Evolutionary conservation across 495 filamentous ascomycete genomes (phyloP).

Genomic region (Baudoinia panamericana): DNA sequence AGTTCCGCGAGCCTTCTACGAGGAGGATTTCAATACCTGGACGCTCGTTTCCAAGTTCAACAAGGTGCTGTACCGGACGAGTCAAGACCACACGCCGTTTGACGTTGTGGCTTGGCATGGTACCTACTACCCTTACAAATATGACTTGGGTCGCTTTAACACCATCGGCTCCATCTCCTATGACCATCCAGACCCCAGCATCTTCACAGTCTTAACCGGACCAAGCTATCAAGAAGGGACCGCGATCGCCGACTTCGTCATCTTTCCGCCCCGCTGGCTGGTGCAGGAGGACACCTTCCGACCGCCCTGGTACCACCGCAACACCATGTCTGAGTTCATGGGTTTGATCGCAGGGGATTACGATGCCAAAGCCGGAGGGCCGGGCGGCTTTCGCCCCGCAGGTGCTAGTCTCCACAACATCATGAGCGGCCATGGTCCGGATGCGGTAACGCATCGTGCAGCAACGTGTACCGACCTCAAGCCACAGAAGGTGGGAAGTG

Average conservation of each 20-base stretch:
- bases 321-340: slow-evolving; percentile 39
- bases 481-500: slow-evolving; percentile 37
- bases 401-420: slow-evolving; percentile 46
- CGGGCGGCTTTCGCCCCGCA: slow-evolving; percentile 43
- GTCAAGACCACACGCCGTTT: slow-evolving; percentile 39
- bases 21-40: slow-evolving; percentile 32
- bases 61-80: slow-evolving; percentile 38
- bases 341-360: slow-evolving; percentile 42
- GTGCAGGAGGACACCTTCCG: slow-evolving; percentile 39
- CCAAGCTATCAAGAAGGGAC: slow-evolving; percentile 33
- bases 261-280: slow-evolving; percentile 40
- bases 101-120: slow-evolving; percentile 44
- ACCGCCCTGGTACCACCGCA: slow-evolving; percentile 41
- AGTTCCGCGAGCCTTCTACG: slow-evolving; percentile 33
- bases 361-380: slow-evolving; percentile 40
- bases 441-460: slow-evolving; percentile 49
- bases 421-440: slow-evolving; percentile 35
- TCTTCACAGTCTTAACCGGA: slow-evolving; percentile 40
- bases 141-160: slow-evolving; percentile 41
- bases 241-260: slow-evolving; percentile 38
- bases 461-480: slow-evolving; percentile 37
- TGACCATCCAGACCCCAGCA: slow-evolving; percentile 41
- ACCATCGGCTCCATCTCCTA: slow-evolving; percentile 39
- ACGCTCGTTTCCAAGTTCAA: slow-evolving; percentile 39
- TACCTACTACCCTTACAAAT: slow-evolving; percentile 35